Base-by-base conservation (phyloP, 345 rosid genomes). In the Kandelia obovata region DNA sequence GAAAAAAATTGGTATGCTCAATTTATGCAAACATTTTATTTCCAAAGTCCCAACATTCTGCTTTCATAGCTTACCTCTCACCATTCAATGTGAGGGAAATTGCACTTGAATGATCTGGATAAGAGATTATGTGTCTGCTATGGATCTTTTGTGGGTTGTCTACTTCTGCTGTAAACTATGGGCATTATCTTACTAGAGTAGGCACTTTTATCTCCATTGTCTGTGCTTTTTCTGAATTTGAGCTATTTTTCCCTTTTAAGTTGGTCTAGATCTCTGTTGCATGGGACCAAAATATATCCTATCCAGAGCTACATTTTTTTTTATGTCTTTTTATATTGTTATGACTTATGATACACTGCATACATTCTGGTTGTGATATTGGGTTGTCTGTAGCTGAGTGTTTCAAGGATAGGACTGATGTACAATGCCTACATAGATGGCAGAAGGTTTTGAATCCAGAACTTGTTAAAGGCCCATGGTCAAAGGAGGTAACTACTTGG, bases 401-500 rank as follows among this genome's bases (percentile, higher is more conserved):
- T 81, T 96, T 96, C 88, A 96, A 96, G 82, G 98, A 96, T 60
- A 89, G 98, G 72, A 92, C 99, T 53, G 99, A 96, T 86, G 99
- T 96, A 64, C 99, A 96, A 71, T 96, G 99, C 85, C 87, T 96
- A 46, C 99, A 96, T 83, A 85, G 99, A 80, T 96, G 99, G 99
- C 99, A 96, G 84, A 96, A 96, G 85, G 99, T 96, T 78, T 84
- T 96, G 77, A 89, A 96, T 78, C 99, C 99, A 43, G 99, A 96
- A 73, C 95, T 96, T 68, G 92, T 96, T 52, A 96, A 96, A 89
- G 99, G 98, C 21, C 99, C 99, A 15, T 96, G 99, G 99, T 92
- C 99, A 10, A 96, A 92, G 78, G 98, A 95, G 96, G 99, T 95
- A 87, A 52, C 77, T 30, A 31, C 35, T 7, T 71, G 7, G 58